Evolutionary conservation across 1,284 basidiomycete species (phyloP), one percentile per base, ranked within the genome.

Genomic region (Entoloma clypeatum): DNA sequence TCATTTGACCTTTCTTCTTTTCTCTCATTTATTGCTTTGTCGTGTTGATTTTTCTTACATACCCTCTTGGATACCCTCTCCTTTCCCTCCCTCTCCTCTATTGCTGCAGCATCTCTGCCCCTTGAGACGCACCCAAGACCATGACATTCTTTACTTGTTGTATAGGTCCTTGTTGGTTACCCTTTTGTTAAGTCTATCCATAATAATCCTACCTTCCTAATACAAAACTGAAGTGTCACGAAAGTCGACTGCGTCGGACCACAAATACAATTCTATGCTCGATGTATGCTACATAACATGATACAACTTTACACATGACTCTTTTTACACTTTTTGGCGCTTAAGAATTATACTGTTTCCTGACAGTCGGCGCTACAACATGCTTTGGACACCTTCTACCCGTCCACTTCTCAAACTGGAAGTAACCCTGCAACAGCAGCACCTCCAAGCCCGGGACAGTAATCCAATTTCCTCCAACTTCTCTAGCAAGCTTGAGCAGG

Each of bases 361-460:
- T 72, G 13, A 83, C 81, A 32, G 52, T 60, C 39, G 69, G 62
- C 25, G 69, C 62, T 16, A 81, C 75, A 5, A 56, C 56, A 4
- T 48, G 54, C 52, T 58, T 65, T 4, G 84, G 83, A 47, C 77
- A 80, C 36, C 53, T 57, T 32, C 79, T 66, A 8, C 75, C 77
- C 47, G 87, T 95, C 92, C 90, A 96, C 38, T 79, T 57, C 62
- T 79, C 75, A 60, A 91, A 92, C 64, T 94, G 92, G 42, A 74
- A 75, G 61, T 82, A 92, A 1, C 87, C 92, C 59, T 95, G 92
- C 66, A 92, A 84, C 33, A 92, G 69, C 34, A 95, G 65, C 32
- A 93, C 84, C 58, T 93, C 87, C 5, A 95, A 69, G 0, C 93
- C 92, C 30, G 74, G 74, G 7, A 93, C 84, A 1, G 69, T 64